Percentiles rank a stretch among this genome's conserved stretches.
Conservation (phyloP, 805 yeast species). For the Pichia deserticola region DNA sequence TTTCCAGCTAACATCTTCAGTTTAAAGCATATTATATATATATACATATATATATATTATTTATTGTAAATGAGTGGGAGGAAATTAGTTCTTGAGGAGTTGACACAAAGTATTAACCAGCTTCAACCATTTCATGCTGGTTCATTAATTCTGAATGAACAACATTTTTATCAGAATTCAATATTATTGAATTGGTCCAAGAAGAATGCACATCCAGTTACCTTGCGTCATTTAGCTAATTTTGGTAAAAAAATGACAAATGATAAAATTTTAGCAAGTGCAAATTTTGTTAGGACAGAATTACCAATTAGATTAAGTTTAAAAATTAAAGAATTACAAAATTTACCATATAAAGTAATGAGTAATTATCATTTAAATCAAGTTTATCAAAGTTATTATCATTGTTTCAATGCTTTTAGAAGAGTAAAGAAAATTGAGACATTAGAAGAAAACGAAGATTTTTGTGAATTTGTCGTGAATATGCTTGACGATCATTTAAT, state of each 20-base stretch:
- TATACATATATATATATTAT: too few species aligned
- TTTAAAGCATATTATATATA: too few species aligned
- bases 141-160: conserved; percentile 30
- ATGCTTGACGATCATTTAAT: conserved; percentile 74
- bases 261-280: conserved; percentile 73
- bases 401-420: conserved; percentile 80
- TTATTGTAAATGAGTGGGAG: background rate
- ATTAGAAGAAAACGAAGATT: conserved; percentile 65
- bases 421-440: conserved; percentile 60
- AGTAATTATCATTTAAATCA: conserved; percentile 80
- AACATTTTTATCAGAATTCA: conserved; percentile 83
- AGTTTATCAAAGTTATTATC: conserved; percentile 80
- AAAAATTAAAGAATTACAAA: conserved; percentile 70
- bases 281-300: conserved; percentile 83
- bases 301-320: conserved; percentile 78
- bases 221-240: conserved; percentile 82
- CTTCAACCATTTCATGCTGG: conserved; percentile 11
- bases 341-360: conserved; percentile 72
- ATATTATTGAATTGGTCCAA: conserved; percentile 55
- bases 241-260: conserved; percentile 74
- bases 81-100: background rate
- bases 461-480: conserved; percentile 55
- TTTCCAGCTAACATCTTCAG: too few species aligned
- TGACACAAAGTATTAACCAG: background rate
- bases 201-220: conserved; percentile 78